Percentiles rank a stretch among this genome's conserved stretches.
These are phyloP conservation scores for Tuber calosporum DNA, from an alignment of 495 filamentous ascomycete species.

Conservation along the genomic window DNA sequence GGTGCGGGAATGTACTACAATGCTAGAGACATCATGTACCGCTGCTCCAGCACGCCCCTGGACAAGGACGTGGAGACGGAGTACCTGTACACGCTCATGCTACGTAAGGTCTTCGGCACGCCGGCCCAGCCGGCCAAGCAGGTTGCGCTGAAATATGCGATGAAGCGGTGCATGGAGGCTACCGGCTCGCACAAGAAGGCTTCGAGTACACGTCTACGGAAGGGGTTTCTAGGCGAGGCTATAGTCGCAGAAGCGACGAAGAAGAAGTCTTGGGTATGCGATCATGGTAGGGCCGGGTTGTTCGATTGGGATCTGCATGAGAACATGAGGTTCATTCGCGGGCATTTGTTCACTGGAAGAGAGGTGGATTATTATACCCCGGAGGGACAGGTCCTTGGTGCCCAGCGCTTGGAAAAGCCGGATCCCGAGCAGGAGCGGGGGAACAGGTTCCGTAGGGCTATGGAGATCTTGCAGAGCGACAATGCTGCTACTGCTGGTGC, in stretches of 20 bases:
- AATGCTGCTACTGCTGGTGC: not conserved
- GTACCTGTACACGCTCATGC: not conserved
- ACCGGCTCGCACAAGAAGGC: not conserved
- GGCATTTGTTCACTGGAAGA: not conserved
- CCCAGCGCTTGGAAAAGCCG: not conserved
- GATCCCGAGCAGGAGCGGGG: not conserved
- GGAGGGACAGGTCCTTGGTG: not conserved
- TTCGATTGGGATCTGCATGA: not conserved
- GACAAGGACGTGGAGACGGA: not conserved
- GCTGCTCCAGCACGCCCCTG: not conserved
- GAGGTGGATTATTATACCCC: not conserved
- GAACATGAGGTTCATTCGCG: not conserved
- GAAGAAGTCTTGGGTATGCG: not conserved
- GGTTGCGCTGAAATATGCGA: not conserved
- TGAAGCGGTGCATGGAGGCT: not conserved
- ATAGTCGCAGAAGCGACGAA: not conserved
- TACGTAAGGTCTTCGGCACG: not conserved
- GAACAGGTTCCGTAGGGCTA: not conserved
- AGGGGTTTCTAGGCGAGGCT: not conserved
- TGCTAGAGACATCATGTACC: not conserved
- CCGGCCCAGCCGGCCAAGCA: not conserved
- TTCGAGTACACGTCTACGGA: not conserved
- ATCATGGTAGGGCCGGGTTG: not conserved
- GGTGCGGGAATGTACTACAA: constrained; percentile 1
- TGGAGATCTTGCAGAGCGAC: not conserved